Base-by-base conservation (phyloP, 306 rosid genomes). In the Glycine tomentella region DNA sequence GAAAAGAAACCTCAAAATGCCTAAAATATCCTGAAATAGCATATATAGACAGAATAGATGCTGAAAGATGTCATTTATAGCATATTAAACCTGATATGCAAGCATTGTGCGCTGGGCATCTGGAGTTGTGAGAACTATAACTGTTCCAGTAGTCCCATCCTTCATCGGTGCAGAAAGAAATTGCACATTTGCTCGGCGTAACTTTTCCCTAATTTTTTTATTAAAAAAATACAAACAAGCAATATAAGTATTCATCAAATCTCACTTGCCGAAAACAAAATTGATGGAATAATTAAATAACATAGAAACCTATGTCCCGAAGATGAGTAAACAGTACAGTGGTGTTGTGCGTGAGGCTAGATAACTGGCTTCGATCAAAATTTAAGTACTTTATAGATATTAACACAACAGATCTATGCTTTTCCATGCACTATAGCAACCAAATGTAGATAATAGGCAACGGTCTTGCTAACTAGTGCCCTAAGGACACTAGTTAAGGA, bases 21-120 rank as follows among this genome's bases (percentile, higher is more conserved):
- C 53, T 3, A 7, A 25, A 25, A 25, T 25, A 25, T 25, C 31
- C 31, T 25, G 31, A 61, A 36, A 45, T 45, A 31, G 59, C 7
- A 36, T 50, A 62, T 33, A 49, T 61, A 40, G 44, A 40, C 44
- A 4, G 44, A 50, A 36, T 14, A 72, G 48, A 62, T 33, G 13
- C 69, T 10, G 13, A 16, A n/a, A 31, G 51, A 62, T 33, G 12
- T 9, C 51, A 46, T 62, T 62, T 46, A 56, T 46, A 70, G 80
- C 36, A 48, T n/a, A 81, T 50, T 36, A 69, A 11, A 91, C 99
- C 99, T 95, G 98, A 88, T 93, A 95, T 33, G 99, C 89, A 69
- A 95, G 92, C 99, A 93, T 93, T 58, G 99, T 93, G 59, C 98
- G 98, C 25, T 95, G 99, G 51, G 99, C 99, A 88, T 95, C 98